Base-by-base conservation (phyloP, 257 asterid species). In the Misopates orontium region DNA sequence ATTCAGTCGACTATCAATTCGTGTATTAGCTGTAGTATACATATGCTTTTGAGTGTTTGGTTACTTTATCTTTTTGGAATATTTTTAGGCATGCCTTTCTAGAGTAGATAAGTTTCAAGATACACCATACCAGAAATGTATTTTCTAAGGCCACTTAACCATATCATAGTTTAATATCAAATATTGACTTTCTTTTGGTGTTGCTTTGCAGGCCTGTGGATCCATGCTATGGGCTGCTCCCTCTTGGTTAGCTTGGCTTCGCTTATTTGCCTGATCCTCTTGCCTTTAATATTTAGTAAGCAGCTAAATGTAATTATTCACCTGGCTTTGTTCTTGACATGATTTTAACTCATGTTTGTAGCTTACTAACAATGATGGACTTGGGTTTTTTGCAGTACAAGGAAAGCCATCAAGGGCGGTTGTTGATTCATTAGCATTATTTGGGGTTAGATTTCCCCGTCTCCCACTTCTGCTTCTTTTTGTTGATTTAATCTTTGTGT, bases 201-300 rank as follows among this genome's bases (percentile, higher is more conserved):
- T 68, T 67, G 58, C 39, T 71, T 71, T 70, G 25, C 81, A 93
- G 99, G 89, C 48, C 96, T 93, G 44, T 93, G 99, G 99, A 60
- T 85, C 78, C 71, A 76, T 69, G 97, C 99, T 54, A 90, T 93
- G 95, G 86, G 87, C 45, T 93, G 99, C 82, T 93, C 99, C 24
- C 87, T 93, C 51, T 78, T 93, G 88, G 99, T 93, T 85, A 93
- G 99, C 96, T 67, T 93, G 87, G 96, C 99, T 72, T 93, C 99
- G 21, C 96, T 93, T 66, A 81, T 93, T 66, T 93, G 99, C 88
- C 87, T 93, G 81, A 75, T 93, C 78, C 58, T 93, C 73, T 84
- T 93, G 85, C 99, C 99, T 65, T 14, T 93, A 50, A 70, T 93
- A 58, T 87, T 90, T 76, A 66, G 99, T 93, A 75, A 87, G 95